phyloP scores from a whole-genome alignment of 2,329 filamentous ascomycete genomes.

The Clonostachys byssicola region DNA sequence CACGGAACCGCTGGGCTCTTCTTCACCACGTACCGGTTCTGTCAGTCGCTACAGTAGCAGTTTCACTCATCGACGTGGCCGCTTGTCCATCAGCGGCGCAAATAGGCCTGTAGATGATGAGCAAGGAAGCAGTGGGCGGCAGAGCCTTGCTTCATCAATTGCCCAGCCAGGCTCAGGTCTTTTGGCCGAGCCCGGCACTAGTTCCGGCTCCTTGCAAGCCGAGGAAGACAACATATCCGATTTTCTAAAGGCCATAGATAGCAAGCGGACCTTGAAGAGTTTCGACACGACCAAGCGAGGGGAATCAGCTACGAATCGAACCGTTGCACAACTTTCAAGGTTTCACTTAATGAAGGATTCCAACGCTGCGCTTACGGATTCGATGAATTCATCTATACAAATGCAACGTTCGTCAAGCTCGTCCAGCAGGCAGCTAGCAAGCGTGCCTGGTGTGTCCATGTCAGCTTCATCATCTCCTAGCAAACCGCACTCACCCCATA shows the following conservation, averaged over 20 bases:
- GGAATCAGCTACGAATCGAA: conserved; percentile 69
- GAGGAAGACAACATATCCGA: conserved; percentile 94
- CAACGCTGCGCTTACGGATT: conserved; percentile 84
- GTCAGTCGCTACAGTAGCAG: conserved; percentile 90
- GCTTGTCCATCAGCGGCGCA: conserved; percentile 71
- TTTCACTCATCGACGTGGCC: conserved; percentile 79
- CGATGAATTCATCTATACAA: conserved; percentile 85
- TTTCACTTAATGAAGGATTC: conserved; percentile 89
- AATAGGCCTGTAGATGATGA: conserved; percentile 67
- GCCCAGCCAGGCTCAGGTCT: conserved; percentile 75
- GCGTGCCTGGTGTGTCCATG: conserved; percentile 64
- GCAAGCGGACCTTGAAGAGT: conserved; percentile 79
- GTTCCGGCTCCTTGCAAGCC: conserved; percentile 63
- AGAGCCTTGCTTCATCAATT: conserved; percentile 66
- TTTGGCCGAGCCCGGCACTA: conserved; percentile 63
- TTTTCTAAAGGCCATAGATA: conserved; percentile 85
- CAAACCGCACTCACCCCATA: conserved; percentile 85
- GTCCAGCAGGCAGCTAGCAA: conserved; percentile 55
- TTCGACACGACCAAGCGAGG: conserved; percentile 66
- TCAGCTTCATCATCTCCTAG: conserved; percentile 87
- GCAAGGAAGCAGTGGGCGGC: conserved; percentile 75
- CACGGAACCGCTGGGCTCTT: conserved; percentile 64
- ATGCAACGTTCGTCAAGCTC: conserved; percentile 80
- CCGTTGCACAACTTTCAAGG: conserved; percentile 74
- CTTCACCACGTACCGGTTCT: conserved; percentile 75